Evolutionary conservation across 2,329 filamentous ascomycete genomes (phyloP), one percentile per base, ranked within the genome.

Genomic region (Neofusicoccum ribis): DNA sequence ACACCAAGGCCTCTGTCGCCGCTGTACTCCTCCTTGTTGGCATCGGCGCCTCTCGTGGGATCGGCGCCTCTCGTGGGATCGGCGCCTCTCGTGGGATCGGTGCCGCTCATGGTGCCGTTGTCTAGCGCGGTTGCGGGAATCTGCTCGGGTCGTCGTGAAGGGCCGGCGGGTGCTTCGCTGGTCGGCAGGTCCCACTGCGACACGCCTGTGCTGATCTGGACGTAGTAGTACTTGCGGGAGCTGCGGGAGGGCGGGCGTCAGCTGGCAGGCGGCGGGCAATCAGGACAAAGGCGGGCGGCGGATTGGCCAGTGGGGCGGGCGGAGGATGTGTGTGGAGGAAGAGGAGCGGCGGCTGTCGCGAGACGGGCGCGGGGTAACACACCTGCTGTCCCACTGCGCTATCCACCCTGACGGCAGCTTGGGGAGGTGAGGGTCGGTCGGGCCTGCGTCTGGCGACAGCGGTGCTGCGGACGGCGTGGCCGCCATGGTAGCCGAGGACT

Each of bases 181-280:
- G 86, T 91, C 37, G 89, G 89, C 37, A 85, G 83, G n/a, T 91
- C 89, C 89, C 89, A 91, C 77, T 91, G 89, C 68, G 89, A 90
- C 43, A 86, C 82, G 54, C 89, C 89, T 7, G 89, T 91, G 62
- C 87, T 88, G 63, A 91, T 85, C 76, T 91, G 88, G 59, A 91
- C 89, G 74, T 86, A 78, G 70, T 78, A 78, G 68, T 78, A 78
- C 71, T 77, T 77, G 64, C 73, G 72, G 27, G 75, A 77, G 56
- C 75, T 78, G 63, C 72, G 17, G 75, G 51, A 72, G 76, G 66
- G 41, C 17, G 41, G 49, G 27, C 23, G 63, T 64, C 51, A 59
- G 51, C 63, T 11, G 52, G 23, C 27, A 23, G 36, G 47, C 27
- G 27, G 49, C 50, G 63, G 72, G 71, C 36, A 77, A 49, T 74